A percentile compares a stretch with the other conserved stretches of the same genome.
Evolutionary conservation across 176 grass and related monocot species (phyloP).

Genomic region (Saccharum officinarum): DNA sequence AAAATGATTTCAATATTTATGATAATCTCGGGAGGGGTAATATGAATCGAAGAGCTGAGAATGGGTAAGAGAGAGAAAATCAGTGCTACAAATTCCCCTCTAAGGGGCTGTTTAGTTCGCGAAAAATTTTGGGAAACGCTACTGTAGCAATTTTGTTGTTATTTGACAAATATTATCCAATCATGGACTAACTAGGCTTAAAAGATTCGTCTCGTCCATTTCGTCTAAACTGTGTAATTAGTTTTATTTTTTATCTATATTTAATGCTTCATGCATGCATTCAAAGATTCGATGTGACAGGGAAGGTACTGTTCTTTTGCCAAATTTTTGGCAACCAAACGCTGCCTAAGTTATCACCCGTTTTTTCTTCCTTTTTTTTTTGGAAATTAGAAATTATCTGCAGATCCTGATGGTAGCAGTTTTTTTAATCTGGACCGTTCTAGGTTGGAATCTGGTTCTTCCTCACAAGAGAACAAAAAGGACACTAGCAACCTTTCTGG

Average conservation of each 20-base stretch:
- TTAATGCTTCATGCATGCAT: no score
- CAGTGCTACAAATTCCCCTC: slow-evolving; percentile 10
- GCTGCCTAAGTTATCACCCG: background rate
- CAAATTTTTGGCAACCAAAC: no score
- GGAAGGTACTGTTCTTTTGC: no score
- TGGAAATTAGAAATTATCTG: slow-evolving; percentile 11
- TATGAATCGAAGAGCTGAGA: slow-evolving; percentile 54
- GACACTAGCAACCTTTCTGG: slow-evolving; percentile 60
- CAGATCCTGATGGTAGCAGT: slow-evolving; percentile 26
- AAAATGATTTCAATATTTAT: slow-evolving; percentile 51
- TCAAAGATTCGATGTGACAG: no score
- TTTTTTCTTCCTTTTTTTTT: background rate
- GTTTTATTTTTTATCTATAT: no score
- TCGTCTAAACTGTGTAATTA: no score
- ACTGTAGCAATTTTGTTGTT: no score
- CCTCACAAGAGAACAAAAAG: slow-evolving; percentile 41
- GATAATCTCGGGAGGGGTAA: slow-evolving; percentile 36
- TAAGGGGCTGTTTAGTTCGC: no score
- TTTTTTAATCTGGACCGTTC: slow-evolving; percentile 43
- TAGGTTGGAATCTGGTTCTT: slow-evolving; percentile 48
- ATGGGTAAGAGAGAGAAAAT: slow-evolving; percentile 55
- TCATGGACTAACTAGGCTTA: no score
- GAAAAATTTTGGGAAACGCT: no score
- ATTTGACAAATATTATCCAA: no score
- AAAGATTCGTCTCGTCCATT: no score